Evolutionary conservation across 2,329 filamentous ascomycete genomes (phyloP), one percentile per base, ranked within the genome.

Genomic region (Aspergillus flavus): DNA sequence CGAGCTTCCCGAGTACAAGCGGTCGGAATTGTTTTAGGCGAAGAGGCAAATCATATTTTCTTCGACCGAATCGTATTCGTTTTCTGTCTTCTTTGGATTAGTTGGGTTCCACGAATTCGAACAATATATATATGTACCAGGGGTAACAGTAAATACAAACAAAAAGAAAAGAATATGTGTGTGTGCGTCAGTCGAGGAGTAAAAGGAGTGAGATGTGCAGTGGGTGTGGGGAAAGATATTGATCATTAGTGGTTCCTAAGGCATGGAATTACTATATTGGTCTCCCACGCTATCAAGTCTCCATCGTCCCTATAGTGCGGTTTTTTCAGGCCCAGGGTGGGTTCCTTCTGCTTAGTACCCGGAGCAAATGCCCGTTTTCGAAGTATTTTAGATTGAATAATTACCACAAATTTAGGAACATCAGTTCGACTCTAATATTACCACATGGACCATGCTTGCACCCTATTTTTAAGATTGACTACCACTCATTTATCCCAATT

Each of bases 41-140:
- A 39, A 59, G 41, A 61, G 55, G 56, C 39, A 52, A 63, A 64
- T 43, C 68, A 69, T 68, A 65, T 66, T 68, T 68, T 65, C 61
- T 66, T 43, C 23, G 43, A 46, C 19, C 10, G 43, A 23, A 11
- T 12, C 12, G 43, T 21, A 46, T 23, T 45, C 10, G 6, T 46
- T 14, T 46, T 57, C 10, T 41, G 19, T 41, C 7, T 41, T 41
- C 39, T 41, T 16, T 16, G 2, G 16, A n/a, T 19, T 41, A 14
- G 39, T 7, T n/a, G 16, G 9, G 19, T n/a, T 7, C 19, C 39
- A 9, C 39, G 16, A 19, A n/a, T 41, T n/a, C 39, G 16, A 41
- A 7, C 39, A 41, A 67, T 69, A 73, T 72, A 73, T 52, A 48
- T 48, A 48, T 7, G 21, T 48, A 26, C 23, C 2, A 48, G 21